phyloP scores from a whole-genome alignment of 257 asterid genomes.

The Solanum piurae region DNA sequence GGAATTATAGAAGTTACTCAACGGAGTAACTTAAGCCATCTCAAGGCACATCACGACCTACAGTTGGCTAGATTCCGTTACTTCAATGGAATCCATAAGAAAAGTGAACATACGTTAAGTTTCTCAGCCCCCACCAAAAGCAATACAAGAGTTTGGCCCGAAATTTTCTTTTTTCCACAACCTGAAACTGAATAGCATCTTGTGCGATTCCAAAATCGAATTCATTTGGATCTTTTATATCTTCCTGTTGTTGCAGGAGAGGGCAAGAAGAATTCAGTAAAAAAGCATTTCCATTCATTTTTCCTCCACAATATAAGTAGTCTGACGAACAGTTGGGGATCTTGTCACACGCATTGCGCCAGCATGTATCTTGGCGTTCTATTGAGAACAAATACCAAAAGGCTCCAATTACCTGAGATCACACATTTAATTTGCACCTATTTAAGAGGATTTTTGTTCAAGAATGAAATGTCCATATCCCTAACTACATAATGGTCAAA shows the following conservation, averaged over 20 bases:
- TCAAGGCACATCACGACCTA: background rate
- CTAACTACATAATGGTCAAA: background rate
- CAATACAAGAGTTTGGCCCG: constrained; percentile 33
- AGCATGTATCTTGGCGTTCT: constrained; percentile 46
- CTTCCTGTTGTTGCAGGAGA: constrained; percentile 25
- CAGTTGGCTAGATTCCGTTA: background rate
- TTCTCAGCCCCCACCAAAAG: constrained; percentile 75
- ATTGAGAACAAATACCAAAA: constrained; percentile 52
- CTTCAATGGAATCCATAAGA: background rate
- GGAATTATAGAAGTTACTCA: background rate
- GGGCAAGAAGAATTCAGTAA: constrained; percentile 35
- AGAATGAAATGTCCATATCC: background rate
- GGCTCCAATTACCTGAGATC: constrained; percentile 35
- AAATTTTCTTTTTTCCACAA: constrained; percentile 24
- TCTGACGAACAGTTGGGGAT: background rate
- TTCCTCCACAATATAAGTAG: constrained; percentile 24
- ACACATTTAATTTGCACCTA: background rate
- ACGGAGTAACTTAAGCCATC: background rate
- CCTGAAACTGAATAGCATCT: constrained; percentile 42
- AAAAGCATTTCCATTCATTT: background rate
- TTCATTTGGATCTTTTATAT: constrained; percentile 10
- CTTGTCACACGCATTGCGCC: constrained; percentile 28
- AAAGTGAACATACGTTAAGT: constrained; percentile 35
- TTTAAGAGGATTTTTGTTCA: background rate
- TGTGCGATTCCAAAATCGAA: constrained; percentile 58